These are phyloP conservation scores for Arxiozyma bovina DNA, from an alignment of 1,139 yeast species.

Conservation along the genomic window DNA sequence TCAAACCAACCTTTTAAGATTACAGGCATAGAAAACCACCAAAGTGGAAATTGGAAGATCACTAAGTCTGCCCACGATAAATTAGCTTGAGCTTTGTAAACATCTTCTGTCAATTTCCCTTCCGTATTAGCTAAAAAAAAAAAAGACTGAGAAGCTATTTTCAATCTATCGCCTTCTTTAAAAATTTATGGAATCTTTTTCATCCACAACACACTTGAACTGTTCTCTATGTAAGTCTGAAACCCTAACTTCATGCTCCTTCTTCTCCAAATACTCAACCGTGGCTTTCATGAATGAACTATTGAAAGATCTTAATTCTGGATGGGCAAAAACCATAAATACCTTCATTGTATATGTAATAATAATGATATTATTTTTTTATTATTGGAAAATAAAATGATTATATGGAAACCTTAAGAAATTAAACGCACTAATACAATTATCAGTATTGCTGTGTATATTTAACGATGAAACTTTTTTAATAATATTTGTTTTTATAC, in stretches of 20 bases:
- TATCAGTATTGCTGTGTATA: no score
- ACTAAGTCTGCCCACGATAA: conserved; percentile 26
- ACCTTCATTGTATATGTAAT: conserved; percentile 13
- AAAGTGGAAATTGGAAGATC: conserved; percentile 20
- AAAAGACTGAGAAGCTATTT: conserved; percentile 13
- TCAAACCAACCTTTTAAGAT: conserved; percentile 26
- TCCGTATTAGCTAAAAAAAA: conserved; percentile 10
- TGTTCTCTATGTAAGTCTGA: conserved; percentile 19
- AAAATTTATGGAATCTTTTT: conserved; percentile 14
- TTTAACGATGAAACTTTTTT: neutral
- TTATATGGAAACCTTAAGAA: no score
- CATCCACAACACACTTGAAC: conserved; percentile 17
- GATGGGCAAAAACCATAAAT: conserved; percentile 23
- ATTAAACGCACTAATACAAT: no score
- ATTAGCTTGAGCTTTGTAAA: conserved; percentile 10
- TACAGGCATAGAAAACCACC: conserved; percentile 27
- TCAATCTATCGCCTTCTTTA: conserved; percentile 10
- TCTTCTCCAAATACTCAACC: conserved; percentile 10
- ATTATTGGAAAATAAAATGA: no score
- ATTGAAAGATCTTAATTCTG: conserved; percentile 18
- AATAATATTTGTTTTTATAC: neutral
- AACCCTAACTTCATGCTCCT: conserved; percentile 22
- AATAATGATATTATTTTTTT: no score
- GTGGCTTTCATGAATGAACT: conserved; percentile 15
- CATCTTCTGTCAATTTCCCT: conserved; percentile 10